Base-by-base conservation (phyloP, 2,329 filamentous ascomycete species). In the Tolypocladium tundrense region DNA sequence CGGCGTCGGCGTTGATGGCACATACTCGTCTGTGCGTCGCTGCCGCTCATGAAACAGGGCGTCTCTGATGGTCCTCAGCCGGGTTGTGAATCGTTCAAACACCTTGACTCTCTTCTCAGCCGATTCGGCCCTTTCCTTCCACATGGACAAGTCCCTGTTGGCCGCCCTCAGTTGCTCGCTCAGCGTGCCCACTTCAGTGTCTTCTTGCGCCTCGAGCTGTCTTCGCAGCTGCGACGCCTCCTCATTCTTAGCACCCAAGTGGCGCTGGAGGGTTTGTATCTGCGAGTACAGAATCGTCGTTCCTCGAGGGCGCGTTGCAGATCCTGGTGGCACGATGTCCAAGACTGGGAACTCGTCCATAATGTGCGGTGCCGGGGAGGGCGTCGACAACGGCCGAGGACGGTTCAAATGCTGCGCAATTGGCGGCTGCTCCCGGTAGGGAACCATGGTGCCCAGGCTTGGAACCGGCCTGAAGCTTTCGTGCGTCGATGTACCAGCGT, bases 121-220 rank as follows among this genome's bases (percentile, higher is more conserved):
- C 4, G 75, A 72, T 63, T 83, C 76, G 0, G 84, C 84, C 39
- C 81, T 73, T 39, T 73, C 74, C 61, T 74, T 79, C 84, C 84
- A 87, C 60, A 70, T 74, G 0, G 62, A 62, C 5, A 65, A 60
- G 31, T 73, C 70, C 14, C 64, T 63, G 39, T 65, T 69, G 1
- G 71, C 69, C 40, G 68, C 69, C 24, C 76, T 68, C 51, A 86
- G 64, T 61, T 81, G 73, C 61, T 81, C 77, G 56, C 75, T 76
- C 56, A 84, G 63, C 5, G 72, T 74, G 1, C 76, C 75, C 19
- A 79, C 65, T 50, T 79, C 76, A 48, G 73, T 65, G 42, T 73
- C 71, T 45, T 73, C 70, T 48, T 74, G 71, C 19, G 77, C 68
- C 54, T 78, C 76, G 2, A 84, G 64, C 57, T 78, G 75, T 8